Evolutionary conservation across 164 flowering plant genomes (phyloP), one percentile per base, ranked within the genome.

Genomic region (Dillenia turbinata): DNA sequence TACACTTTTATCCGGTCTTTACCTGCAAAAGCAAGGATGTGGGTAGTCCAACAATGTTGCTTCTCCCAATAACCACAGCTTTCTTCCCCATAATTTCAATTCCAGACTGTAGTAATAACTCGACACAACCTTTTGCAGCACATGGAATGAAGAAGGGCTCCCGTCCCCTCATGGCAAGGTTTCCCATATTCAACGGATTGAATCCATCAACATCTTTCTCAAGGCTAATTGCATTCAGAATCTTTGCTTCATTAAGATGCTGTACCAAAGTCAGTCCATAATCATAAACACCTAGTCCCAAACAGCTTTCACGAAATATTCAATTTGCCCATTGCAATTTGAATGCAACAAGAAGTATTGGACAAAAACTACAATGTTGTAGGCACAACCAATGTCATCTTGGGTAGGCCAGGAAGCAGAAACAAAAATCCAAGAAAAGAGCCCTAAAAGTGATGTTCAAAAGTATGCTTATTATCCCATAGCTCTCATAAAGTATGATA

Each of bases 171-270:
- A 88, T 82, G 64, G 91, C 92, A 54, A 90, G 87, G 64, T 83
- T 79, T 47, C 95, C 97, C 57, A 90, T 86, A 71, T 86, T 86
- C 59, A 83, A 15, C 8, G 97, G 97, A 79, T 90, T 89, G 65
- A 90, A 82, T 52, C 97, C 97, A 71, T 90, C 97, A 3, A 90
- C 97, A 66, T 90, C 95, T 71, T 90, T 88, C 61, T 88, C 88
- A n/a, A 84, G 77, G 63, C 81, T 76, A 68, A 90, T 66, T 17
- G 17, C 56, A 59, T 69, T 71, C 71, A 88, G 65, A 65, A 90
- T 79, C 69, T 72, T 86, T 59, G 67, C 89, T 72, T 80, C 89
- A 67, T 88, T 69, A 78, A 90, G 69, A 79, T 88, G 95, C 94
- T 90, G 91, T 71, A 54, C 46, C 67, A 60, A 51, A 44, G 60